These are phyloP conservation scores for Discostella pseudostelligera DNA, from an alignment of 108 stramenopile species.

Conservation along the genomic window DNA sequence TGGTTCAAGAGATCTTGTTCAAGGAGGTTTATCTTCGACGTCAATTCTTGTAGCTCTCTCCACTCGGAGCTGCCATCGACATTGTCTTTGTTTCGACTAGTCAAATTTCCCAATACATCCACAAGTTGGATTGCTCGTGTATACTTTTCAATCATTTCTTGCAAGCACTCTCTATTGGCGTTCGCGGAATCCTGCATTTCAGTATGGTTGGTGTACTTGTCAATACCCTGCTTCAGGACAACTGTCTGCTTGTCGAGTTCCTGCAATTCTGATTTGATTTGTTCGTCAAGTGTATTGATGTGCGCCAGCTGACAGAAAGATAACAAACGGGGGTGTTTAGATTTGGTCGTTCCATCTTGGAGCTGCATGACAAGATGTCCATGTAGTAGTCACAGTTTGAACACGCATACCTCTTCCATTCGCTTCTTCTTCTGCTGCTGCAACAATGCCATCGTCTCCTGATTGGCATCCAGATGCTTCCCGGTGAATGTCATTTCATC, in stretches of 20 bases:
- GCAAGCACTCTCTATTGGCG: slow-evolving; percentile 12
- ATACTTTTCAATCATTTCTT: slow-evolving; percentile 23
- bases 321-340: neutral
- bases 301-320: slow-evolving; percentile 6
- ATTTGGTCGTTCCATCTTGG: neutral
- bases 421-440: slow-evolving; percentile 25
- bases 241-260: slow-evolving; percentile 7
- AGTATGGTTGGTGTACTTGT: slow-evolving; percentile 3
- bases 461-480: slow-evolving; percentile 25
- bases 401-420: slow-evolving; percentile 26
- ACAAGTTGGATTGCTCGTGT: slow-evolving; percentile 9
- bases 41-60: slow-evolving; percentile 11
- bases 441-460: slow-evolving; percentile 18
- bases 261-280: slow-evolving; percentile 15
- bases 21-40: slow-evolving; percentile 4
- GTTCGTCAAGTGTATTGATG: slow-evolving; percentile 18
- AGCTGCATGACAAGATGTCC: neutral
- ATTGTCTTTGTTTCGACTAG: neutral
- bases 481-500: slow-evolving; percentile 24
- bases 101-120: neutral
- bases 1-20: slow-evolving; percentile 10
- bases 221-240: slow-evolving; percentile 18
- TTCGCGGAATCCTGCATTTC: slow-evolving; percentile 19
- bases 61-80: slow-evolving; percentile 19
- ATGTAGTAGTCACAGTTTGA: neutral